A percentile compares a stretch with the other conserved stretches of the same genome.
These are phyloP conservation scores for Porphyridium purpureum DNA, from an alignment of 23 red algal genomes.

Conservation along the genomic window DNA sequence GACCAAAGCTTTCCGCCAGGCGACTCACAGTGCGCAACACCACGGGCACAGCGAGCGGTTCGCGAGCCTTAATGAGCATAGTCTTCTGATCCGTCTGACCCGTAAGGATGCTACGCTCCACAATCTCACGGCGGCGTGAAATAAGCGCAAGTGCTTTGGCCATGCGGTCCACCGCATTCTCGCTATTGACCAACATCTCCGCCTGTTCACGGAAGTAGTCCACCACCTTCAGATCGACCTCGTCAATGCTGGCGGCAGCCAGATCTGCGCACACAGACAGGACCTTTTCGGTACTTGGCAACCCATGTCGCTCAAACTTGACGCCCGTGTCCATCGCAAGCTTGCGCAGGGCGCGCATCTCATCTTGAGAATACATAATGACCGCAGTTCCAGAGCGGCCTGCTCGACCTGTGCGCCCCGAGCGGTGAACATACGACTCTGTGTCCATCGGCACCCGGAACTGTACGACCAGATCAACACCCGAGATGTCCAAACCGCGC, in stretches of 20 bases:
- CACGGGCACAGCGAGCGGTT: slow-evolving; percentile 12
- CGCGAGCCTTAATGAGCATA: slow-evolving; percentile 16
- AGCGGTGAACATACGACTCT: slow-evolving; percentile 82
- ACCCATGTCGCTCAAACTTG: slow-evolving; percentile 57
- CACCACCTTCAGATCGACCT: slow-evolving; percentile 24
- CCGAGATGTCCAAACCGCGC: slow-evolving; percentile 82
- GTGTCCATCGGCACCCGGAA: slow-evolving; percentile 61
- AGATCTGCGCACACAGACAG: slow-evolving; percentile 50
- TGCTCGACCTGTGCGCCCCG: slow-evolving; percentile 84
- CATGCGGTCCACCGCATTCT: slow-evolving; percentile 19
- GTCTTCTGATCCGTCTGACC: slow-evolving; percentile 58
- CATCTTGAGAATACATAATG: slow-evolving; percentile 63
- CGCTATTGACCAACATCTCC: slow-evolving; percentile 17
- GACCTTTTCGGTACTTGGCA: slow-evolving; percentile 48
- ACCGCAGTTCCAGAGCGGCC: slow-evolving; percentile 68
- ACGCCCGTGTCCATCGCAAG: slow-evolving; percentile 57
- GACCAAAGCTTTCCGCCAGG: slow-evolving; percentile 4
- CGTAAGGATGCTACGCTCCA: slow-evolving; percentile 59
- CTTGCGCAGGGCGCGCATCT: slow-evolving; percentile 16
- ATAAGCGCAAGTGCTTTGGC: slow-evolving; percentile 71
- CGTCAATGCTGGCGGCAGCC: slow-evolving; percentile 15
- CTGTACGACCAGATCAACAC: slow-evolving; percentile 89
- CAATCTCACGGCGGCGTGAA: slow-evolving; percentile 22
- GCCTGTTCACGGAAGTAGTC: slow-evolving; percentile 19
- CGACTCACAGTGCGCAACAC: slow-evolving; percentile 46